Base-by-base conservation (phyloP, 2,329 filamentous ascomycete species). In the Penicillium sp. region DNA sequence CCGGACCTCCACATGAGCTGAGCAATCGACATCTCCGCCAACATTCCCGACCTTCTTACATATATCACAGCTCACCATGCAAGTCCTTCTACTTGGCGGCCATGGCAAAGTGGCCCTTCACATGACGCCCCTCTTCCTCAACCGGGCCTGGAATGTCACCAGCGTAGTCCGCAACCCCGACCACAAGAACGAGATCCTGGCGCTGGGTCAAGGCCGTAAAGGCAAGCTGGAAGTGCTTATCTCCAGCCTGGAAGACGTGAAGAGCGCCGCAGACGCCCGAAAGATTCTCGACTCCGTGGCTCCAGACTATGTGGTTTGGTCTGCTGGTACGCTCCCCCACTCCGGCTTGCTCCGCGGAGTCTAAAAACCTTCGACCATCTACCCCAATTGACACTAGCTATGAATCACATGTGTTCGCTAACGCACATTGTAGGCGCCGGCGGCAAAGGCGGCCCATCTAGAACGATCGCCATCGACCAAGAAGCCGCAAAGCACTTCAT, bases 61-160 rank as follows among this genome's bases (percentile, higher is more conserved):
- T 39, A 29, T 13, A 6, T 7, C 4, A 34, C 11, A 36, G 4
- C 11, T 18, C 45, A 63, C 44, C 46, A 66, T 66, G 62, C 73
- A 67, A 74, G 80, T 90, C 49, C 81, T 90, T 50, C 70, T 93
- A 55, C 79, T 93, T 52, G 87, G 87, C 61, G 88, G 87, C 60
- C 87, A 90, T 72, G 88, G 88, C 71, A 88, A 89, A 65, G 70
- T 93, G 49, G 80, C 87, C 55, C 80, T 87, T 48, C 71, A 84
- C 35, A 77, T 93, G 31, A 93, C 87, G 7, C 86, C 85, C 1
- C 77, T 90, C 49, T 81, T 94, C 6, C 80, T 93, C 34, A 75
- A 81, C 41, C 81, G 83, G 55, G 80, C 80, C 27, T 91, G 87
- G 85, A 80, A 80, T 55, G 85, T 94, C 44, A 89, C 85, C 49